Conservation (phyloP, 257 asterid genomes). For the Ligustrum vulgare region DNA sequence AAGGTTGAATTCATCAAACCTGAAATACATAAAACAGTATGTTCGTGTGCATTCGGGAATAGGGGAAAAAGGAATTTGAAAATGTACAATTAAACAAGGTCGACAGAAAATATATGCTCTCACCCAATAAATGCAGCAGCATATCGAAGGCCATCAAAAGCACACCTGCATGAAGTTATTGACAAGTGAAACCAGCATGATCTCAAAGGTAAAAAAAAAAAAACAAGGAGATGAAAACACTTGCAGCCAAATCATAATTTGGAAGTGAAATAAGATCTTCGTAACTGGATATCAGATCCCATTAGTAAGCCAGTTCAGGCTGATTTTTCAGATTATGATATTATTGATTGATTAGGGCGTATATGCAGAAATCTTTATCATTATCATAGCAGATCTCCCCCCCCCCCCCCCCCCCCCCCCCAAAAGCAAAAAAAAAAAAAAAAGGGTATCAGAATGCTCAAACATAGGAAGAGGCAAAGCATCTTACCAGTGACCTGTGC, state of each 20-base stretch:
- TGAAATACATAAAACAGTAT: conserved; percentile 26
- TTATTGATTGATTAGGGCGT: no score
- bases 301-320: no score
- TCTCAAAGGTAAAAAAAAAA: conserved; percentile 7
- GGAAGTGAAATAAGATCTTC: neutral
- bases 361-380: no score
- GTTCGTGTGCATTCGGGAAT: neutral
- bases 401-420: no score
- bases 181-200: conserved; percentile 22
- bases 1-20: conserved; percentile 92
- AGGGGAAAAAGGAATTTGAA: neutral
- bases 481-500: conserved; percentile 92
- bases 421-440: no score
- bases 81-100: neutral
- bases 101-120: conserved; percentile 24
- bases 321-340: no score
- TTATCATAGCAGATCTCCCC: no score
- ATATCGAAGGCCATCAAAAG: conserved; percentile 95
- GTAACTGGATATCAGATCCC: neutral
- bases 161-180: conserved; percentile 62
- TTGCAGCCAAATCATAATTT: conserved; percentile 1
- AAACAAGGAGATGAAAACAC: neutral
- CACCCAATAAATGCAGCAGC: conserved; percentile 96
- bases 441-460: neutral
- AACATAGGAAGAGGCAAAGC: conserved; percentile 13